phyloP scores from a whole-genome alignment of 352 stramenopile genomes.

The Globisporangium iwayamae region DNA sequence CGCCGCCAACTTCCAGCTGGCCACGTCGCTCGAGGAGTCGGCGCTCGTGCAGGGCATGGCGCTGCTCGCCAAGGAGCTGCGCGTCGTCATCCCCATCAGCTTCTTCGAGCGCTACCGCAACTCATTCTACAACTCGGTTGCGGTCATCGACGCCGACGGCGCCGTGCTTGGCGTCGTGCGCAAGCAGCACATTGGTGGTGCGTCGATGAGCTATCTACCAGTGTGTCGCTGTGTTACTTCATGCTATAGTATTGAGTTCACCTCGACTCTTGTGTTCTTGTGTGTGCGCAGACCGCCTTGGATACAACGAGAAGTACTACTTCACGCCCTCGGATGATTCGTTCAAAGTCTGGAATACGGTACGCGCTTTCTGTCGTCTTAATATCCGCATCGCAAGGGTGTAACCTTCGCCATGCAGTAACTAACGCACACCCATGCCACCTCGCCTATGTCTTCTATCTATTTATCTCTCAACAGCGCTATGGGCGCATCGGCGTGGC shows the following conservation, averaged over 20 bases:
- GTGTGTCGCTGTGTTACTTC: background rate
- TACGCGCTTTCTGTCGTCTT: conserved; percentile 16
- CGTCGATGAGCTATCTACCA: background rate
- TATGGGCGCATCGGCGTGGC: conserved; percentile 87
- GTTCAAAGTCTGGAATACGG: conserved; percentile 89
- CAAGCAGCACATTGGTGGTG: conserved; percentile 90
- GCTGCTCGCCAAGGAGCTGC: conserved; percentile 86
- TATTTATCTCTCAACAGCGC: conserved; percentile 28
- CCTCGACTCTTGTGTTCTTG: background rate
- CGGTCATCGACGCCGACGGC: conserved; percentile 90
- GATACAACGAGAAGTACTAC: conserved; percentile 93
- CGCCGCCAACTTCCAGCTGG: conserved; percentile 83
- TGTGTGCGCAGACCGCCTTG: conserved; percentile 62
- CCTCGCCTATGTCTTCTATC: background rate
- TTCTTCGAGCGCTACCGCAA: conserved; percentile 91
- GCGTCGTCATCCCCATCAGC: conserved; percentile 89
- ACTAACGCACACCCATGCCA: no score
- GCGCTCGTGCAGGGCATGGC: conserved; percentile 86
- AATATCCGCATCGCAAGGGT: background rate
- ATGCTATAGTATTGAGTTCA: background rate
- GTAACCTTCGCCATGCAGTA: no score
- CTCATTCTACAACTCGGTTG: conserved; percentile 92
- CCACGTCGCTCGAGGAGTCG: conserved; percentile 80
- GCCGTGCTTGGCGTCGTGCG: conserved; percentile 77
- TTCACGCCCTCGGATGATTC: conserved; percentile 88